Evolutionary conservation across 331 rosid genomes (phyloP), one percentile per base, ranked within the genome.

Genomic region (Arachis monticola): DNA sequence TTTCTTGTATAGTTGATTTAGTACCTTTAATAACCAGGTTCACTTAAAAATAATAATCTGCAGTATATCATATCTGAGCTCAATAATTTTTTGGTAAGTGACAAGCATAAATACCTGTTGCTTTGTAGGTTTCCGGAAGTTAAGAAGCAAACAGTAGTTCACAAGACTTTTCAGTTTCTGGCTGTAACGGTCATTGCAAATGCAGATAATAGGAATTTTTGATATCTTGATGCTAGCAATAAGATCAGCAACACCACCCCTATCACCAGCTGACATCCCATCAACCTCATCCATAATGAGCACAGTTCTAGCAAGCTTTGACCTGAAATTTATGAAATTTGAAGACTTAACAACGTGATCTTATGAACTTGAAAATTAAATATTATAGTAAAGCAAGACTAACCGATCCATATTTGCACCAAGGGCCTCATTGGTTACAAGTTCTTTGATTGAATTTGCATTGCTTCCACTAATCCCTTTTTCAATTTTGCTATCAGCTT

Each of bases 201-300:
- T 94, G 89, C 97, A 94, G 79, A 94, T 94, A 50, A 94, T 87
- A 50, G 99, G 99, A 84, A 94, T 88, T 84, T 92, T 92, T 44
- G 97, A 92, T 53, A 76, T 92, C 82, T 94, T 94, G 82, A 94
- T 94, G 85, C 91, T 90, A 17, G 92, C 89, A 85, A 94, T 92
- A 68, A 94, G 96, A 85, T 92, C 97, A 81, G 99, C 92, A 78
- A 94, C 71, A 69, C 99, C 99, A 73, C 99, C 99, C 83, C 99
- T 83, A 83, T 94, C 99, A 80, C 99, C 99, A 80, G 99, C 99
- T 71, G 99, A 94, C 99, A 94, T 92, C 83, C 99, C 99, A 83
- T 94, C 97, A 73, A 94, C 99, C 77, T 94, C 99, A 52, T 94
- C 99, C 99, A 94, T 94, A 79, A 94, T 90, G 67, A 94, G 92